These are phyloP conservation scores for Aspergillus hiratsukae DNA, from an alignment of 2,329 filamentous ascomycete genomes.

Conservation along the genomic window DNA sequence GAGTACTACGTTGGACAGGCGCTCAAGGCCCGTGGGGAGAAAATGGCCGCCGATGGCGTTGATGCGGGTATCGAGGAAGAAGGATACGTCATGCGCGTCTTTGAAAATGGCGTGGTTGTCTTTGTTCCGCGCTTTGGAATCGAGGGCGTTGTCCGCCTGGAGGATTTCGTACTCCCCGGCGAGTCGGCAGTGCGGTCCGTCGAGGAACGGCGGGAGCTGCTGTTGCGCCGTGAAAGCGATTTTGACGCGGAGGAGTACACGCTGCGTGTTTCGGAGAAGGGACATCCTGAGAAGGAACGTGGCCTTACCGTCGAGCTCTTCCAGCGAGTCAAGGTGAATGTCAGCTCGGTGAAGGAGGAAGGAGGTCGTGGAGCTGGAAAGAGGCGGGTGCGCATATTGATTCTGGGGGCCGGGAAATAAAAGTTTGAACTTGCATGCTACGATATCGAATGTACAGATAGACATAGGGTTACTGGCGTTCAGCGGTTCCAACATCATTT, in stretches of 20 bases:
- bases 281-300: conserved; percentile 34
- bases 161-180: conserved; percentile 73
- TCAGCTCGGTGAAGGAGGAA: conserved; percentile 90
- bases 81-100: conserved; percentile 94
- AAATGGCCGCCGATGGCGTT: conserved; percentile 31
- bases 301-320: conserved; percentile 70
- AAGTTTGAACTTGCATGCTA: conserved; percentile 1
- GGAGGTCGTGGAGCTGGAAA: conserved; percentile 72
- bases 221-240: conserved; percentile 60
- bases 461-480: not conserved
- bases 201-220: conserved; percentile 30
- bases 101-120: conserved; percentile 95
- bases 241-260: conserved; percentile 86
- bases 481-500: not conserved
- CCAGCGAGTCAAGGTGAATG: conserved; percentile 82
- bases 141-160: conserved; percentile 80
- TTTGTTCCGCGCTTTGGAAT: conserved; percentile 95
- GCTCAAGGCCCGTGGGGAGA: conserved; percentile 65
- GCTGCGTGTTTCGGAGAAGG: conserved; percentile 56
- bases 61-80: conserved; percentile 65
- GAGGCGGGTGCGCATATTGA: conserved; percentile 56
- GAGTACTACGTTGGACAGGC: conserved; percentile 98
- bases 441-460: not conserved
- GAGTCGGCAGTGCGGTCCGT: conserved; percentile 30
- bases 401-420: conserved; percentile 27